Percentiles rank a stretch among this genome's conserved stretches.
phyloP scores from a whole-genome alignment of 129 eudicot genomes.

The Dittrichia graveolens region DNA sequence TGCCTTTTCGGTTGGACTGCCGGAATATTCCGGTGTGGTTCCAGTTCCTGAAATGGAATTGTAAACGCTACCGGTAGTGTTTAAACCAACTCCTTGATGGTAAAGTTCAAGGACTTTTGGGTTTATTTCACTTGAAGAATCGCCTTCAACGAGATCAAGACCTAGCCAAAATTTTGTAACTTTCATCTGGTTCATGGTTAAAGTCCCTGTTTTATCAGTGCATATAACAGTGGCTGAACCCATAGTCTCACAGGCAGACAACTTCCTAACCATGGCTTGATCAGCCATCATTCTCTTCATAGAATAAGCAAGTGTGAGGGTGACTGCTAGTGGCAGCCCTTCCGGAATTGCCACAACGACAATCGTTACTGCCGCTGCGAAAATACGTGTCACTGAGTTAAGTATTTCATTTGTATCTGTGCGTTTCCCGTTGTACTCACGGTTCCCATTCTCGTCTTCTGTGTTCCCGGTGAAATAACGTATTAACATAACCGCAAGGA shows the following conservation, averaged over 20 bases:
- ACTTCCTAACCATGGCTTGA: conserved; percentile 82
- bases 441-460: conserved; percentile 38
- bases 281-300: conserved; percentile 91
- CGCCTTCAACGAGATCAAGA: conserved; percentile 40
- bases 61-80: conserved; percentile 68
- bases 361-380: conserved; percentile 71
- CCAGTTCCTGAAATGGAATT: conserved; percentile 38
- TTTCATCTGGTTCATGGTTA: conserved; percentile 79
- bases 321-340: conserved; percentile 82
- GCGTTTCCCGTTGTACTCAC: conserved; percentile 44
- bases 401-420: conserved; percentile 42
- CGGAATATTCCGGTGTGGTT: conserved; percentile 51
- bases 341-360: conserved; percentile 90
- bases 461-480: conserved; percentile 81
- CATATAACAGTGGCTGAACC: conserved; percentile 86
- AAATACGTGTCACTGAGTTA: conserved; percentile 57
- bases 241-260: conserved; percentile 90
- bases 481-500: conserved; percentile 57
- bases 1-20: conserved; percentile 95
- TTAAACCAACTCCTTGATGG: conserved; percentile 73
- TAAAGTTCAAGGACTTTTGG: conserved; percentile 40
- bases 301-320: conserved; percentile 81
- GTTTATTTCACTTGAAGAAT: conserved; percentile 24
- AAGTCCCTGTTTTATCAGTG: conserved; percentile 76
- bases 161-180: conserved; percentile 77